These are phyloP conservation scores for Takashimella koratensis DNA, from an alignment of 1,284 basidiomycete species.

Conservation along the genomic window DNA sequence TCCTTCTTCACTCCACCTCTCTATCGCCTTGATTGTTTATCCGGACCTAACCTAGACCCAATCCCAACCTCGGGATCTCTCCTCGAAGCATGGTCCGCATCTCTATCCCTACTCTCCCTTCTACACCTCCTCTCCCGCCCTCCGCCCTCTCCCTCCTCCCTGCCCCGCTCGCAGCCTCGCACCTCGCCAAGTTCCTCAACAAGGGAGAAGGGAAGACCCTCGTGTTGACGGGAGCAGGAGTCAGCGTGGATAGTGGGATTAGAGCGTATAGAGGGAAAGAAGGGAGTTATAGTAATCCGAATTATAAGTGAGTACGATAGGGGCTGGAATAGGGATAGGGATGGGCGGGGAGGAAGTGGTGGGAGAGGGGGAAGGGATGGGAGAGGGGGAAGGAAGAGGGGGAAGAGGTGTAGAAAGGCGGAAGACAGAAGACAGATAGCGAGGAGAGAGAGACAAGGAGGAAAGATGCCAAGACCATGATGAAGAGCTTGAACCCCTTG, in stretches of 20 bases:
- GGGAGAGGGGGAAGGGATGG: not conserved
- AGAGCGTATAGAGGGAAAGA: slow-evolving; percentile 79
- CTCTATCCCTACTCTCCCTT: slow-evolving; percentile 73
- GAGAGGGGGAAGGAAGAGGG: not conserved
- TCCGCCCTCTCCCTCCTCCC: slow-evolving; percentile 50
- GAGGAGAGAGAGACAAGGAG: not conserved
- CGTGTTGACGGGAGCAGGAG: slow-evolving; percentile 81
- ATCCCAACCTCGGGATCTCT: too few species aligned
- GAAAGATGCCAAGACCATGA: too few species aligned
- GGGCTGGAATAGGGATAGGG: not conserved
- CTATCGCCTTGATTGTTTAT: too few species aligned
- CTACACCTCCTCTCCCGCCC: slow-evolving; percentile 52
- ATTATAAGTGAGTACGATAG: slow-evolving; percentile 67
- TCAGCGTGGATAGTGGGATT: slow-evolving; percentile 89
- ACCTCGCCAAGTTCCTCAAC: slow-evolving; percentile 63
- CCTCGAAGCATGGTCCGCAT: slow-evolving; percentile 53
- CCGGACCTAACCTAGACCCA: too few species aligned
- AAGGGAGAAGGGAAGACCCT: slow-evolving; percentile 61
- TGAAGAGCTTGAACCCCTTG: too few species aligned
- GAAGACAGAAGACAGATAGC: too few species aligned
- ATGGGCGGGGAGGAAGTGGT: not conserved
- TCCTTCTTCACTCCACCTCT: too few species aligned
- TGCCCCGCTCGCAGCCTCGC: slow-evolving; percentile 58
- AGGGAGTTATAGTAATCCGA: slow-evolving; percentile 82
- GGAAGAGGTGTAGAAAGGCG: not conserved